phyloP scores from a whole-genome alignment of 1,139 yeast species.

The Debaryomycetaceae sp. region DNA sequence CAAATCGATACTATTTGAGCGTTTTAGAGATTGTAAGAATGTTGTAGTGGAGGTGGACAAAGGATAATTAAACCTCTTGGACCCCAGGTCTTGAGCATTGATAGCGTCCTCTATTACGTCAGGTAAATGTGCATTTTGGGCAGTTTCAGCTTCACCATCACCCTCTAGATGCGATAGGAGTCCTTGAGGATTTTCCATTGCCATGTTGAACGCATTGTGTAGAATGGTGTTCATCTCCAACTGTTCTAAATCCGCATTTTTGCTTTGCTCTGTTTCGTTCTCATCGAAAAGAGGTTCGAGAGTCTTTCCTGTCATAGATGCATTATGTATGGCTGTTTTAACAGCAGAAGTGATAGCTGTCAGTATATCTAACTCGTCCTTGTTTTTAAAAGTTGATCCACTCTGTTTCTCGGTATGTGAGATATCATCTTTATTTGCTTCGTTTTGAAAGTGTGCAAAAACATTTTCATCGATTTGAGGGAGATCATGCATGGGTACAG shows the following conservation, averaged over 20 bases:
- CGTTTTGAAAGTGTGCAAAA: conserved; percentile 36
- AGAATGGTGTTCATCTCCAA: conserved; percentile 62
- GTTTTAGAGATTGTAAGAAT: conserved; percentile 14
- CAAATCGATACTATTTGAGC: conserved; percentile 12
- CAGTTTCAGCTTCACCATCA: conserved; percentile 15
- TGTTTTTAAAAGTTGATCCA: background rate
- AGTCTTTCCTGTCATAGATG: background rate
- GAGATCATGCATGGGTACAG: conserved; percentile 15
- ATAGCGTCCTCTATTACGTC: background rate
- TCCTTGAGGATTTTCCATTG: conserved; percentile 62
- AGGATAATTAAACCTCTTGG: conserved; percentile 7
- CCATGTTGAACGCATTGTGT: conserved; percentile 71
- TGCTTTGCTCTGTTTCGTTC: conserved; percentile 18
- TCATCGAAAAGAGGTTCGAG: background rate
- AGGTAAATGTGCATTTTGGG: background rate
- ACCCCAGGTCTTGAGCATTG: background rate
- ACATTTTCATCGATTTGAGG: conserved; percentile 40
- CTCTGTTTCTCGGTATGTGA: background rate
- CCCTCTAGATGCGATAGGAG: conserved; percentile 49
- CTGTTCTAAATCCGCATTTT: conserved; percentile 47
- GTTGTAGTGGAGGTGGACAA: conserved; percentile 13
- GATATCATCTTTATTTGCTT: conserved; percentile 26
- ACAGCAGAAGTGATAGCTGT: conserved; percentile 25
- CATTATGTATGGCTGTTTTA: conserved; percentile 17
- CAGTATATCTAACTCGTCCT: conserved; percentile 14